Percentiles rank a stretch among this genome's conserved stretches.
Conservation (phyloP, 768 basidiomycete species). For the Termitomyces sp. region DNA sequence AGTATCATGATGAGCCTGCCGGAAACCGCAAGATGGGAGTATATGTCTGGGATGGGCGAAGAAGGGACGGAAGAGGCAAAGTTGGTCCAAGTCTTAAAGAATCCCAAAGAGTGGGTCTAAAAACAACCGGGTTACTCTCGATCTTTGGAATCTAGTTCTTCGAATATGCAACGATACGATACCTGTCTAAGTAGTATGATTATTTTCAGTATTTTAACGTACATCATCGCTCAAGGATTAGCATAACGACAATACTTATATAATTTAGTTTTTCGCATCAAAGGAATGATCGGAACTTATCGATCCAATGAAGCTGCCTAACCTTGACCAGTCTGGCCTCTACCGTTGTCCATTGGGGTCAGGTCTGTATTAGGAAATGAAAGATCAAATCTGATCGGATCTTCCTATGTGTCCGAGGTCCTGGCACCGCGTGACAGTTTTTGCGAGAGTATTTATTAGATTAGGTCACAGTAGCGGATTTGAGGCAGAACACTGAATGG, state of each 20-base stretch:
- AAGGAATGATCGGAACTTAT: conserved; percentile 13
- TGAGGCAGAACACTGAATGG: too few species aligned
- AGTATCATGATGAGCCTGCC: conserved; percentile 89
- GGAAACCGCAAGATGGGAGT: conserved; percentile 87
- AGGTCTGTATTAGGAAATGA: too few species aligned
- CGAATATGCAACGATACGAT: neutral
- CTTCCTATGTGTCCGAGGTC: too few species aligned
- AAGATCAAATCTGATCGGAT: too few species aligned
- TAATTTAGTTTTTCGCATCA: conserved; percentile 3
- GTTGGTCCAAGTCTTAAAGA: conserved; percentile 54
- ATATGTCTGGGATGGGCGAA: conserved; percentile 69
- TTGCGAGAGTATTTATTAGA: too few species aligned
- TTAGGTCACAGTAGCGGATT: too few species aligned
- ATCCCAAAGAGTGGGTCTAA: conserved; percentile 59
- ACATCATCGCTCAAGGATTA: neutral
- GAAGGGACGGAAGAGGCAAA: conserved; percentile 64
- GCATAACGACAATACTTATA: neutral
- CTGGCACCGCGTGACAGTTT: too few species aligned
- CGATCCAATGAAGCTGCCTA: conserved; percentile 14
- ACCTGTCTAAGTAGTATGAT: neutral
- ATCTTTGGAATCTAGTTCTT: neutral
- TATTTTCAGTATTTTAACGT: neutral
- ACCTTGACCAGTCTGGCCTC: too few species aligned
- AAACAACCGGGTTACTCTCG: neutral
- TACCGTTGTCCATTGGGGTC: too few species aligned